Conservation (phyloP, 2,329 filamentous ascomycete genomes). For the Verticillium alfalfae region DNA sequence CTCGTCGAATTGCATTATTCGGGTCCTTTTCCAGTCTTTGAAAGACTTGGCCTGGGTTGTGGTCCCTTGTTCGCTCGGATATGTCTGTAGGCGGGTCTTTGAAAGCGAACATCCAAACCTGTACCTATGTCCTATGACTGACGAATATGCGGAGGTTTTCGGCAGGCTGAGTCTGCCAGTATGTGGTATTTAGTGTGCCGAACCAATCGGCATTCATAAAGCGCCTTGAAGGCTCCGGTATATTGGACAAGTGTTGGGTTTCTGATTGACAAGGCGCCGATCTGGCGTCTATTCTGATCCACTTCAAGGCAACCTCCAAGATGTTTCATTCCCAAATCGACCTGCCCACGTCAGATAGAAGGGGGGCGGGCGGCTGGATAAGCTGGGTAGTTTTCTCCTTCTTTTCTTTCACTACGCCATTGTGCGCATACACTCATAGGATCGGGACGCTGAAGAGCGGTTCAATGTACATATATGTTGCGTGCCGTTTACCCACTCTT, state of each 20-base stretch:
- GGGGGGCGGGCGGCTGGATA: neutral
- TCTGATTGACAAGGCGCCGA: neutral
- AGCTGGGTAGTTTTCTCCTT: neutral
- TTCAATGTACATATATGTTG: neutral
- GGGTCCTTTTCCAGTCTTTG: neutral
- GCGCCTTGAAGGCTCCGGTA: neutral
- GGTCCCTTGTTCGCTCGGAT: neutral
- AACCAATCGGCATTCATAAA: neutral
- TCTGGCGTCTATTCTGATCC: neutral
- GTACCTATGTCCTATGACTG: neutral
- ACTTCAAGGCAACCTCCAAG: neutral
- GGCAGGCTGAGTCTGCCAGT: neutral
- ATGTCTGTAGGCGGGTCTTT: neutral
- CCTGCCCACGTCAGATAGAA: neutral
- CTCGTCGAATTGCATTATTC: neutral
- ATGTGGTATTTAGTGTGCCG: neutral
- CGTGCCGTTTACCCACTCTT: neutral
- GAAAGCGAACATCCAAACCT: neutral
- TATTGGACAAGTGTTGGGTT: neutral
- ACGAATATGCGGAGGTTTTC: neutral
- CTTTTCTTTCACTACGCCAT: neutral
- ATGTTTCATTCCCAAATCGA: neutral
- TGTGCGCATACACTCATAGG: neutral
- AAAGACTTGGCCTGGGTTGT: neutral
- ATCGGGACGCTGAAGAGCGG: neutral